Evolutionary conservation across 2,329 filamentous ascomycete species (phyloP).

Genomic region (Ophiostoma pallidulum): DNA sequence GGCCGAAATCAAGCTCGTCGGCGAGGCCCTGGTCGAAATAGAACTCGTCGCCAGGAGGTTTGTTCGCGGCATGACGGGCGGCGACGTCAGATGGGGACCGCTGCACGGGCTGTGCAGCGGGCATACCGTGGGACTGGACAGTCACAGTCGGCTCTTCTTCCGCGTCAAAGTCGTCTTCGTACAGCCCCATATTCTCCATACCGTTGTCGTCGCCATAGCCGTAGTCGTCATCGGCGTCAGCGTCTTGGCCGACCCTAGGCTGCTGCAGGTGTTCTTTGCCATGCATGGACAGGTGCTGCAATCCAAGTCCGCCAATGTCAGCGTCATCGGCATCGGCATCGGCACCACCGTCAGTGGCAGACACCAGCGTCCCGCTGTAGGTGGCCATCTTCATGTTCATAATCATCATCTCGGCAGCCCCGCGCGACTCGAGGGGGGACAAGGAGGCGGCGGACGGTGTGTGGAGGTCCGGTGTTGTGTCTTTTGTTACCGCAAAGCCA

Average conservation of each 20-base stretch:
- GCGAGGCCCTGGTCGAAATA: conserved; percentile 52
- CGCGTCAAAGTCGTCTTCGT: neutral
- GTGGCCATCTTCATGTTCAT: conserved; percentile 5
- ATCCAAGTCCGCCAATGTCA: conserved; percentile 31
- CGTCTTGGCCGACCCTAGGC: no score
- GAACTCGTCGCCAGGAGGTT: conserved; percentile 53
- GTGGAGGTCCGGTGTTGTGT: conserved; percentile 27
- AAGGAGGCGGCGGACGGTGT: conserved; percentile 15
- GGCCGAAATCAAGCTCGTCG: conserved; percentile 36
- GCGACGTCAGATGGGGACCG: neutral
- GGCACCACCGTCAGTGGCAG: conserved; percentile 3
- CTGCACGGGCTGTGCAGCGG: neutral
- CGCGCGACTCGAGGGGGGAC: neutral
- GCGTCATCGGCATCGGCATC: conserved; percentile 7
- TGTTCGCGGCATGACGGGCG: neutral
- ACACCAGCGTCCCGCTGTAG: neutral
- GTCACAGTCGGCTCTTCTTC: conserved; percentile 15
- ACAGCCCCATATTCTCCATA: no score
- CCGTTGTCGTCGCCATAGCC: neutral
- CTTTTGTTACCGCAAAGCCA: conserved; percentile 45
- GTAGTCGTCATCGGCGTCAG: neutral
- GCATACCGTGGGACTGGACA: neutral
- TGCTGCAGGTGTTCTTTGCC: neutral
- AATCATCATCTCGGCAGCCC: conserved; percentile 8
- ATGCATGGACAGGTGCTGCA: conserved; percentile 25